Conservation (phyloP, 371 early-diverging fungal species). For the Mucor piriformis region DNA sequence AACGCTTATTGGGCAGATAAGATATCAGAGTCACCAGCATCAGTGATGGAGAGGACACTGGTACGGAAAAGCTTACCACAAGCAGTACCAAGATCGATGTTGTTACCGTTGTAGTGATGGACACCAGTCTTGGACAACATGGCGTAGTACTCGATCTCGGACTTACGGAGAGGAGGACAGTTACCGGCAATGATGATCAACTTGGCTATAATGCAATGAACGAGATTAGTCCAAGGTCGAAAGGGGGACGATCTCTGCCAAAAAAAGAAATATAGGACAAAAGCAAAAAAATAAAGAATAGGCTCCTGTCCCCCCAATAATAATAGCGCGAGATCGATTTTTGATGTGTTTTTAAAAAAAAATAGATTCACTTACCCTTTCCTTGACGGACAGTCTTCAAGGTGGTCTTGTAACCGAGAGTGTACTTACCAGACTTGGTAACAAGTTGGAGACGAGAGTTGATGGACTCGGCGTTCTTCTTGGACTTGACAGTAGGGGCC, state of each 20-base stretch:
- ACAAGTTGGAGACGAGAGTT: slow-evolving; percentile 98
- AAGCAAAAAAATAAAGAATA: slow-evolving; percentile 14
- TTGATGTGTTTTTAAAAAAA: background rate
- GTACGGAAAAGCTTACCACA: slow-evolving; percentile 99
- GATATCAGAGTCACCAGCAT: slow-evolving; percentile 93
- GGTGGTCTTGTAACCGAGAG: slow-evolving; percentile 97
- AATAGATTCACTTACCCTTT: slow-evolving; percentile 73
- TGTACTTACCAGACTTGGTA: slow-evolving; percentile 98
- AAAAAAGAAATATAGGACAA: slow-evolving; percentile 13
- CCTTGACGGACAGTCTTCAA: slow-evolving; percentile 96
- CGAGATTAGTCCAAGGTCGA: background rate
- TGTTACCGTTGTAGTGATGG: slow-evolving; percentile 98
- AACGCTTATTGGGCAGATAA: slow-evolving; percentile 48
- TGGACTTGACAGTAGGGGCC: slow-evolving; percentile 68
- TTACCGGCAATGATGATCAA: slow-evolving; percentile 97
- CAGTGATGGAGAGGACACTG: slow-evolving; percentile 92
- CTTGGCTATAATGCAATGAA: slow-evolving; percentile 75
- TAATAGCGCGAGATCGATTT: slow-evolving; percentile 10
- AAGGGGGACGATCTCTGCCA: slow-evolving; percentile 53
- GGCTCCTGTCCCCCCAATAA: slow-evolving; percentile 25
- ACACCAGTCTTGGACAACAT: slow-evolving; percentile 99
- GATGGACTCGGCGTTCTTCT: slow-evolving; percentile 90
- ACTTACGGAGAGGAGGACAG: slow-evolving; percentile 98
- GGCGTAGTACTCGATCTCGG: slow-evolving; percentile 99
- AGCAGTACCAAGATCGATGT: slow-evolving; percentile 98